phyloP scores from a whole-genome alignment of 169 alveolate genomes.

The Amoebophrya sp. region DNA sequence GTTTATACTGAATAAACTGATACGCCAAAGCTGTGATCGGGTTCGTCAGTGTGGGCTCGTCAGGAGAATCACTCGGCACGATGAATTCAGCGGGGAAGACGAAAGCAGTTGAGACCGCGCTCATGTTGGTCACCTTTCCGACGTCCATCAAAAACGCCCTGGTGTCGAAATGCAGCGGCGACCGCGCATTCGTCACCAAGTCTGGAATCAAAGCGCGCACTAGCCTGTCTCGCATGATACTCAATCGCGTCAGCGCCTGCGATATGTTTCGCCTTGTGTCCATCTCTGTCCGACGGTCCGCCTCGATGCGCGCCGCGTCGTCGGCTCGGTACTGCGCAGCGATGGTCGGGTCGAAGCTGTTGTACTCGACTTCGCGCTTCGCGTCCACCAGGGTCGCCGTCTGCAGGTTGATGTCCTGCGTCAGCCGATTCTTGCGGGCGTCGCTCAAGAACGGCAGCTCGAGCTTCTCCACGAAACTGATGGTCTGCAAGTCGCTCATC shows the following conservation, averaged over 20 bases:
- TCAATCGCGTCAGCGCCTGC: not conserved
- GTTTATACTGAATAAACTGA: not conserved
- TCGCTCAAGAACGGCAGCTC: not conserved
- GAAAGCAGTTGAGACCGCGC: not conserved
- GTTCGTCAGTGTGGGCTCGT: slow-evolving; percentile 17
- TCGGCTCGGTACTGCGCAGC: not conserved
- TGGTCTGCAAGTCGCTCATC: not conserved
- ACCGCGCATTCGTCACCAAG: not conserved
- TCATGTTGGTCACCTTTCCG: not conserved
- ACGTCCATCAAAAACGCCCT: not conserved
- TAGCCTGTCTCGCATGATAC: not conserved
- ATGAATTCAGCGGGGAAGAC: not conserved
- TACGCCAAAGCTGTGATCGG: not conserved
- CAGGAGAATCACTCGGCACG: slow-evolving; percentile 14
- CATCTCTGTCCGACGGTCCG: not conserved
- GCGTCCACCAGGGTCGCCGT: not conserved
- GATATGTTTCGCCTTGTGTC: slow-evolving; percentile 8
- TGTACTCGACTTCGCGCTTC: slow-evolving; percentile 14
- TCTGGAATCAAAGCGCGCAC: not conserved
- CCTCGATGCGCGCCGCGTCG: not conserved
- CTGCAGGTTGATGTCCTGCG: not conserved
- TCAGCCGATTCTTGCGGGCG: not conserved
- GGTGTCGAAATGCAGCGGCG: slow-evolving; percentile 11
- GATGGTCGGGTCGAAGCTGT: not conserved
- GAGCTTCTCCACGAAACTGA: not conserved